A percentile compares a stretch with the other conserved stretches of the same genome.
These are phyloP conservation scores for Globisporangium splendens DNA, from an alignment of 352 stramenopile genomes.

Conservation along the genomic window DNA sequence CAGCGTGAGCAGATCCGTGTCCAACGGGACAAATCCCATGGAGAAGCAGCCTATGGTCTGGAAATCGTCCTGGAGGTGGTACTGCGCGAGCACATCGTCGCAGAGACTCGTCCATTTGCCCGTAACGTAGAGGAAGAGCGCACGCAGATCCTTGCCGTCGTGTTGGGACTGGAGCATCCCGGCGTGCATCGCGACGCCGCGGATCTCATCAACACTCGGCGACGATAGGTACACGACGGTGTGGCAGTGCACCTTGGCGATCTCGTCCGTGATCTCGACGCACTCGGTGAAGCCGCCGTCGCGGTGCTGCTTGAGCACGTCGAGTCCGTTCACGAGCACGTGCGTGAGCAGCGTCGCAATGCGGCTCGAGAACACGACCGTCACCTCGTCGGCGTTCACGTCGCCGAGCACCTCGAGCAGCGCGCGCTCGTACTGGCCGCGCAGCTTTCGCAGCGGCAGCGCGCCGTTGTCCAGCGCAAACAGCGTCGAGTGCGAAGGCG, in stretches of 20 bases:
- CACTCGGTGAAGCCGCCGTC: constrained; percentile 40
- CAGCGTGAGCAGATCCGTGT: constrained; percentile 57
- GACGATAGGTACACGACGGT: constrained; percentile 49
- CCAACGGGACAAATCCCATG: constrained; percentile 59
- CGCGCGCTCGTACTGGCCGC: constrained; percentile 37
- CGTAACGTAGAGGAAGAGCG: constrained; percentile 35
- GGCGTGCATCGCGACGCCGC: constrained; percentile 41
- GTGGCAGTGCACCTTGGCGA: constrained; percentile 21
- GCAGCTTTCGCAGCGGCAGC: constrained; percentile 19
- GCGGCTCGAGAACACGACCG: constrained; percentile 52
- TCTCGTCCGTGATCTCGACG: constrained; percentile 51
- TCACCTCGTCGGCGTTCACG: constrained; percentile 28
- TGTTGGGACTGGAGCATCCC: constrained; percentile 29
- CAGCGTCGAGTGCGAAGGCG: constrained; percentile 6
- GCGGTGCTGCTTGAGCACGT: constrained; percentile 27
- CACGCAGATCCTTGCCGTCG: not conserved
- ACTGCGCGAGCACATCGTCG: constrained; percentile 34
- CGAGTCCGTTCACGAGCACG: constrained; percentile 46
- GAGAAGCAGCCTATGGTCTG: constrained; percentile 31
- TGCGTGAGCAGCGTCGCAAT: constrained; percentile 57
- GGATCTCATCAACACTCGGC: constrained; percentile 36
- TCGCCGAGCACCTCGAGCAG: constrained; percentile 37
- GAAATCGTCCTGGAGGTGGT: constrained; percentile 31
- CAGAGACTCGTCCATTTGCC: constrained; percentile 56
- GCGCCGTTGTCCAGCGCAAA: constrained; percentile 7